Evolutionary conservation across 805 yeast species (phyloP).

Genomic region (Cyberlindnera xylosilytica): DNA sequence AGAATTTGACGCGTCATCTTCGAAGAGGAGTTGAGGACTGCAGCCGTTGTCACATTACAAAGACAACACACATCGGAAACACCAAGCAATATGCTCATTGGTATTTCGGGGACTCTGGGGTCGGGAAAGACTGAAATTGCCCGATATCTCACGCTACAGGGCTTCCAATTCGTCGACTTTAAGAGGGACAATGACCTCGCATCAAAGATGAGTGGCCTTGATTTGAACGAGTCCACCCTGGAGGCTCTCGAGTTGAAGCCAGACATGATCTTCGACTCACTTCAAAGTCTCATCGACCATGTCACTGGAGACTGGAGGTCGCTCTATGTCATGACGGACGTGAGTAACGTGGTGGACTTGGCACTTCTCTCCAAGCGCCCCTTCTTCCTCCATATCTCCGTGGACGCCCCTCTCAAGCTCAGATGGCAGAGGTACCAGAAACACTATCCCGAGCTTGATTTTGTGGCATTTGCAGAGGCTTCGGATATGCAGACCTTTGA

Average conservation of each 20-base stretch:
- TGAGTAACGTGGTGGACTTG: slow-evolving; percentile 41
- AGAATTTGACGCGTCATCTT: too few species aligned
- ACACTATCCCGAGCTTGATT: slow-evolving; percentile 27
- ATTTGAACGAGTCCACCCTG: slow-evolving; percentile 10
- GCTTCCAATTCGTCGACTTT: slow-evolving; percentile 40
- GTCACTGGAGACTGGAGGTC: slow-evolving; percentile 67
- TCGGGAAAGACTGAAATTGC: slow-evolving; percentile 69
- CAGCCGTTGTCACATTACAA: too few species aligned
- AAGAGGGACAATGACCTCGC: slow-evolving; percentile 10
- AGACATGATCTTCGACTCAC: slow-evolving; percentile 33
- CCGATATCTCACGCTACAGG: slow-evolving; percentile 51
- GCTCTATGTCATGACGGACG: slow-evolving; percentile 55
- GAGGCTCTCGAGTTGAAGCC: slow-evolving; percentile 21
- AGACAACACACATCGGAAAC: too few species aligned
- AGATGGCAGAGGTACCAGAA: slow-evolving; percentile 34
- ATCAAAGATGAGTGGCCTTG: slow-evolving; percentile 17
- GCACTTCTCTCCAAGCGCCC: slow-evolving; percentile 62
- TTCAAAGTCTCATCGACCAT: slow-evolving; percentile 48
- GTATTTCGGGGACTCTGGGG: slow-evolving; percentile 65
- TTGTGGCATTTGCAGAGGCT: slow-evolving; percentile 35
- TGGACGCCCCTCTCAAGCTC: slow-evolving; percentile 65
- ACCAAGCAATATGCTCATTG: slow-evolving; percentile 54
- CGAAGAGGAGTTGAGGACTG: too few species aligned
- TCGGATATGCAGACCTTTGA: slow-evolving; percentile 35
- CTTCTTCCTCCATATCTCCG: slow-evolving; percentile 73